Evolutionary conservation across 2,329 filamentous ascomycete species (phyloP).

Genomic region (Capronia americana): DNA sequence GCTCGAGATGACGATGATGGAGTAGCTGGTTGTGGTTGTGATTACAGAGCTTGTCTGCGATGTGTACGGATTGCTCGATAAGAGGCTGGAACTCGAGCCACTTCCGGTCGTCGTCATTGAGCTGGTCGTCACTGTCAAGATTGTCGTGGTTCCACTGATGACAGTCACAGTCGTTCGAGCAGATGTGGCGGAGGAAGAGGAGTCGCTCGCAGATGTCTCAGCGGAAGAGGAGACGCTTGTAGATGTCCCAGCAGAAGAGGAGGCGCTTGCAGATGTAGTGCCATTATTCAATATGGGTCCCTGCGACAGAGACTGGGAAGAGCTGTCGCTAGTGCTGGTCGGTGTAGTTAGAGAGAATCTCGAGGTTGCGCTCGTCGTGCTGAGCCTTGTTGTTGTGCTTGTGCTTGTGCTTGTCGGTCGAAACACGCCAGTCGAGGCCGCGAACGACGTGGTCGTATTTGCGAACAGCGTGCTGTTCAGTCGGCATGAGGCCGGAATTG

Average conservation of each 20-base stretch:
- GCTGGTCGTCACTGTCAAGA: conserved; percentile 10
- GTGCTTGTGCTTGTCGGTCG: conserved; percentile 24
- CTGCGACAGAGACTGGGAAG: conserved; percentile 7
- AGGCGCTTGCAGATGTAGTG: conserved; percentile 22
- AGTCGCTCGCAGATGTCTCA: conserved; percentile 22
- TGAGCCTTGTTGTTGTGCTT: conserved; percentile 11
- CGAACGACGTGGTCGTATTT: conserved; percentile 29
- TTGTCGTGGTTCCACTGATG: conserved; percentile 23
- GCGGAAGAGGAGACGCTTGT: conserved; percentile 22
- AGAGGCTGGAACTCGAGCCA: background rate
- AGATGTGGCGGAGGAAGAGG: background rate
- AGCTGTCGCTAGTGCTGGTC: conserved; percentile 14
- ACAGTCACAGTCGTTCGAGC: conserved; percentile 15
- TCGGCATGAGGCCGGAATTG: conserved; percentile 32
- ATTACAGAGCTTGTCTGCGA: conserved; percentile 9
- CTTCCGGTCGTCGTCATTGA: conserved; percentile 20
- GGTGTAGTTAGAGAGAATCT: conserved; percentile 21
- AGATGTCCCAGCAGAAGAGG: conserved; percentile 14
- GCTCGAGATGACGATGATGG: conserved; percentile 34
- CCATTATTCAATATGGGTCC: conserved; percentile 16
- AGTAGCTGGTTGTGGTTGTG: conserved; percentile 16
- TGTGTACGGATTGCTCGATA: conserved; percentile 20
- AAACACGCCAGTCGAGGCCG: conserved; percentile 33
- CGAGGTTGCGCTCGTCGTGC: conserved; percentile 16
- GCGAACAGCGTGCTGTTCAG: conserved; percentile 17